These are phyloP conservation scores for Areca catechu DNA, from an alignment of 176 grass and related monocot species.

Conservation along the genomic window DNA sequence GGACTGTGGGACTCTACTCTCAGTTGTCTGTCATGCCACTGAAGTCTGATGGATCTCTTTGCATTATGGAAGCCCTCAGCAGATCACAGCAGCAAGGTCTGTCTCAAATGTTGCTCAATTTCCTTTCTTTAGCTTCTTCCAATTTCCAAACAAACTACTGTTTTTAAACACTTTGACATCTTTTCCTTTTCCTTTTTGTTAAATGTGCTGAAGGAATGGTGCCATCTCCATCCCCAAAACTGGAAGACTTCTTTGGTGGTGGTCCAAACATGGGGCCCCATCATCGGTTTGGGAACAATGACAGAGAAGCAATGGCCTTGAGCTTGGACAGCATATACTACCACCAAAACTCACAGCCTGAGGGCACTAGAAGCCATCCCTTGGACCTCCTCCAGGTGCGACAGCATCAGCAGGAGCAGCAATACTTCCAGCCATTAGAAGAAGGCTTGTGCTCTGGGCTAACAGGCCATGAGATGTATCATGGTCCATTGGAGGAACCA, in stretches of 20 bases:
- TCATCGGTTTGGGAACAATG: conserved; percentile 20
- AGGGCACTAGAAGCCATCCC: conserved; percentile 7
- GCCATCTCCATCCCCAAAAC: conserved; percentile 68
- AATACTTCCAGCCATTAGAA: conserved; percentile 51
- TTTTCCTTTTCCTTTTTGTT: conserved; percentile 2
- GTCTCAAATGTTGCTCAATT: not conserved
- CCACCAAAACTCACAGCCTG: conserved; percentile 33
- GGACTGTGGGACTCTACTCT: conserved; percentile 48
- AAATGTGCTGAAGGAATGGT: conserved; percentile 46
- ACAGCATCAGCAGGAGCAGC: conserved; percentile 34
- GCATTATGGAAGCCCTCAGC: conserved; percentile 53
- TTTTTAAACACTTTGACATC: not conserved
- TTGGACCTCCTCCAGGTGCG: conserved; percentile 13
- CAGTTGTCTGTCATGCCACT: conserved; percentile 41
- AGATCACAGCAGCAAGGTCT: conserved; percentile 52
- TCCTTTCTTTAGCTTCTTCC: conserved; percentile 11
- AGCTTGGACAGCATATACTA: conserved; percentile 50
- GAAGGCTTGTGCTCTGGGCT: conserved; percentile 55
- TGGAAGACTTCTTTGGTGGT: conserved; percentile 92
- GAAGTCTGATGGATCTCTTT: conserved; percentile 77
- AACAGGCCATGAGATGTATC: conserved; percentile 14
- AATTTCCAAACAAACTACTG: not conserved
- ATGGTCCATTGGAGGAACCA: conserved; percentile 43
- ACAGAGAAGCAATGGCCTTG: conserved; percentile 31
- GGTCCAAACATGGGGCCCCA: conserved; percentile 21